Base-by-base conservation (phyloP, 345 rosid genomes). In the Physaria fendleri region DNA sequence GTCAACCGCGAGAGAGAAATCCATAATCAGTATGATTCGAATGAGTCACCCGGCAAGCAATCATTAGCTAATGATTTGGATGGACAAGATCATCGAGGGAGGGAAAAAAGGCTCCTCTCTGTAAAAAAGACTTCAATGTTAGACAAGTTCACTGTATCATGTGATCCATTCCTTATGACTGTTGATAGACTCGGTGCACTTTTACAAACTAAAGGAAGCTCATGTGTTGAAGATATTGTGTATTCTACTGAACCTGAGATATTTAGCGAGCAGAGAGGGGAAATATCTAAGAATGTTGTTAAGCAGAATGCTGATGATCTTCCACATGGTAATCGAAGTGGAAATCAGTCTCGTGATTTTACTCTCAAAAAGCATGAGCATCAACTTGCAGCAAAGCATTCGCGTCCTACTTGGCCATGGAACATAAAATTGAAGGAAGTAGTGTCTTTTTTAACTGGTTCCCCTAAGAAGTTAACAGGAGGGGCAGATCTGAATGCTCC, bases 91-190 rank as follows among this genome's bases (percentile, higher is more conserved):
- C 22, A 63, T 25, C 68, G 69, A 66, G 68, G 71, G 69, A 39
- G 47, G 12, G 65, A 35, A 35, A 28, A 44, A 35, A 38, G 46
- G 54, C 39, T 58, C 57, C 45, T 50, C 13, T 10, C 65, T 28
- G 55, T 15, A 11, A 57, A 62, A 66, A 71, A 61, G 67, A 62
- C 45, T 48, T 55, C 65, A 42, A 34, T 27, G 53, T 22, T 55
- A 8, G 71, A 62, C 23, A 60, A 57, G 62, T 77, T 75, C 53
- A 49, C 45, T 72, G 53, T 85, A 43, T 38, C 70, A 37, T 67
- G 81, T 40, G 85, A 88, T 74, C 88, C 89, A 2, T 89, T 82
- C 74, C 84, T 89, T 60, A 74, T 66, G 76, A 78, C 82, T 45
- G 30, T 82, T 62, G 71, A 28, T 66, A 79, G 77, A 72, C 82